Base-by-base conservation (phyloP, 75 land plant species). In the Sequoia sempervirens region DNA sequence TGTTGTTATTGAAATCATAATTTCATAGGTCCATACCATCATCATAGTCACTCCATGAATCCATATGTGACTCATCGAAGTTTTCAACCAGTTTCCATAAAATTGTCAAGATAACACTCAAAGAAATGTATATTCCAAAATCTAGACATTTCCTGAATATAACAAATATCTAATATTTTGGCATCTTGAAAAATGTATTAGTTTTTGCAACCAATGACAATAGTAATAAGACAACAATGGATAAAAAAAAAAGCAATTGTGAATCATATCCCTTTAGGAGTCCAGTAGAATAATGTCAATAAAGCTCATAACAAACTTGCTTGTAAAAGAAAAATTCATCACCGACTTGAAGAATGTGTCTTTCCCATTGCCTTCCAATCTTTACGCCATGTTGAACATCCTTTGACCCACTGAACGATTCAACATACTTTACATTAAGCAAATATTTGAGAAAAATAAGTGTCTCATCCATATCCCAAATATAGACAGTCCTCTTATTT, bases 401-500 rank as follows among this genome's bases (percentile, higher is more conserved):
- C 89, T 96, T 96, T 32, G 66, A 81, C 53, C 96, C 98, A 75
- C 83, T 81, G 50, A 92, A 94, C 80, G 88, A 79, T 47, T 87
- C 84, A 18, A 95, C 95, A 87, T 90, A 96, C 79, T 89, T 82
- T 37, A 95, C 98, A 87, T 88, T 92, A 80, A 92, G 82, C 81
- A 96, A 88, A 6, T 93, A 91, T 88, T 94, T 96, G 78, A 96
- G 90, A 86, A 96, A 87, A 76, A 96, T 94, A 34, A 96, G 91
- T 11, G 98, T 96, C 83, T 96, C 98, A 82, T 96, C 98, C 94
- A 96, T 88, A 87, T 96, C 98, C 98, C 98, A 96, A 4, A 96
- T 83, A 68, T 89, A 91, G 15, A 96, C 89, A 45, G 75, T 89
- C 87, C 34, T 82, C 50, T 82, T 84, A 64, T 58, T 32, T 6